Conservation (phyloP, 129 eudicot genomes). For the Erigeron canadensis region DNA sequence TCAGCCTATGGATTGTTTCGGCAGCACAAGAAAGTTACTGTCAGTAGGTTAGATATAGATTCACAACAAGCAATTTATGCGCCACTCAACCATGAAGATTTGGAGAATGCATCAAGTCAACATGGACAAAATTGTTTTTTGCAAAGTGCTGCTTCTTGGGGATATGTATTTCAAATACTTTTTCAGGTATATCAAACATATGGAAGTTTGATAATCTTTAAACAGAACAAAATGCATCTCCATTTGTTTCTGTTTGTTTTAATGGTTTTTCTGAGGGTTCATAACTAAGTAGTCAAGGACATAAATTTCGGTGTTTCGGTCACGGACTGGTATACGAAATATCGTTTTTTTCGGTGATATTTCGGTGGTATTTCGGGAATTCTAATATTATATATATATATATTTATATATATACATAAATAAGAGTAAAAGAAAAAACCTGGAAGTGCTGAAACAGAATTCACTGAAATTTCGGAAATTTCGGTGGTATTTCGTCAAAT, state of each 20-base stretch:
- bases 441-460: no score
- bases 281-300: no score
- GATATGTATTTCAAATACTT: conserved; percentile 55
- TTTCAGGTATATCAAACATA: conserved; percentile 50
- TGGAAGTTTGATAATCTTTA: conserved; percentile 5
- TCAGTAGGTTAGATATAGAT: conserved; percentile 26
- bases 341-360: no score
- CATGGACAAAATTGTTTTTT: conserved; percentile 27
- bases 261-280: conserved; percentile 15
- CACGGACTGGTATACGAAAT: no score
- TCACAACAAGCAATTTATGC: conserved; percentile 47
- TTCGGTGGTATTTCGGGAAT: no score
- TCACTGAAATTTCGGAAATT: no score
- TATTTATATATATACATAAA: no score
- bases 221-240: not conserved
- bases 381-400: no score
- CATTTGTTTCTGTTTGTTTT: conserved; percentile 12
- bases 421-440: no score
- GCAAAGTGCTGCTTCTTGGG: conserved; percentile 36
- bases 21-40: conserved; percentile 31
- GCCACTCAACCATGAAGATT: conserved; percentile 40
- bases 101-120: conserved; percentile 34
- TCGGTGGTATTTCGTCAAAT: no score
- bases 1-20: conserved; percentile 62
- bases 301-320: no score